Percentiles rank a stretch among this genome's conserved stretches.
These are phyloP conservation scores for Cucumis hystrix DNA, from an alignment of 306 rosid genomes.

Conservation along the genomic window DNA sequence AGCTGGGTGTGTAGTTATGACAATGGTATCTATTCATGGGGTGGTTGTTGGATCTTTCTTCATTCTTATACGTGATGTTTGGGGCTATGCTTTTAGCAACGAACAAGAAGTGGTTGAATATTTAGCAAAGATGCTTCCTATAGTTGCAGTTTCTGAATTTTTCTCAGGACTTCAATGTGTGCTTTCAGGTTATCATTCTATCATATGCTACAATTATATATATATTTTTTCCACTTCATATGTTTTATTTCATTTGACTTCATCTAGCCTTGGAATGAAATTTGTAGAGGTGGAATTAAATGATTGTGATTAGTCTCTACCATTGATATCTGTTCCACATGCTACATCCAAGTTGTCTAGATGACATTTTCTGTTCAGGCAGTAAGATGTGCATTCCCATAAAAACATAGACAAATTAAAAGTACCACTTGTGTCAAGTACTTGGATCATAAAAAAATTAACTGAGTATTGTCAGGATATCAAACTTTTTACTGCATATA, in stretches of 20 bases:
- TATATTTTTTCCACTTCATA: not conserved
- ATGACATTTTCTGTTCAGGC: too few species aligned
- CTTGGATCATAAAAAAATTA: too few species aligned
- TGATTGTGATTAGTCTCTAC: not conserved
- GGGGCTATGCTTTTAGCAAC: conserved; percentile 60
- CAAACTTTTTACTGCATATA: too few species aligned
- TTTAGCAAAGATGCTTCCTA: conserved; percentile 49
- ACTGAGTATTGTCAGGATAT: not conserved
- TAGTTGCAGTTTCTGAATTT: conserved; percentile 41
- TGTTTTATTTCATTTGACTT: not conserved
- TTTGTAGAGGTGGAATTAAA: not conserved
- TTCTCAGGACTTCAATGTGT: conserved; percentile 56
- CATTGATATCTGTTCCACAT: not conserved
- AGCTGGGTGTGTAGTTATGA: conserved; percentile 38
- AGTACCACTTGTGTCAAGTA: not conserved
- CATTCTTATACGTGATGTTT: conserved; percentile 40
- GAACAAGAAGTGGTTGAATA: conserved; percentile 43
- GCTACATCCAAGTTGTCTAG: not conserved
- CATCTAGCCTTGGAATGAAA: not conserved
- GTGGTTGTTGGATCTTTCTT: conserved; percentile 23
- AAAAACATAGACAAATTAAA: not conserved
- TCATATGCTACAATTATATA: not conserved
- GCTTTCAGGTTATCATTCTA: conserved; percentile 33
- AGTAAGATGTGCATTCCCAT: too few species aligned
- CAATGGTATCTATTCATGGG: conserved; percentile 37